These are phyloP conservation scores for Rhodosorus marinus DNA, from an alignment of 23 red algal genomes.

Conservation along the genomic window DNA sequence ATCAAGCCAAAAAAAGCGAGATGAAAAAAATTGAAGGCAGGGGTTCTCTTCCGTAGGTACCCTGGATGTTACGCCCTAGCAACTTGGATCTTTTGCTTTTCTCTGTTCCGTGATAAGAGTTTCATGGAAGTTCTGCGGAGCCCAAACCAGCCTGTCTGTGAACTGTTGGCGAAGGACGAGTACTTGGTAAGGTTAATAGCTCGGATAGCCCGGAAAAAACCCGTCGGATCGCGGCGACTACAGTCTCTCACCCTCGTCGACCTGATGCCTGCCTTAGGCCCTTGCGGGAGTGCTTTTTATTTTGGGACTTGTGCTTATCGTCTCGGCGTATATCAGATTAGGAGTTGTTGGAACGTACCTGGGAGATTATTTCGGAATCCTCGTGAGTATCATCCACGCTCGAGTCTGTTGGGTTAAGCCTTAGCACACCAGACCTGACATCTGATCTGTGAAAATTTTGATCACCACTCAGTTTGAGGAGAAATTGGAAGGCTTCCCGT, in stretches of 20 bases:
- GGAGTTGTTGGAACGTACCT: constrained; percentile 80
- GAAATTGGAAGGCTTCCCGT: constrained; percentile 70
- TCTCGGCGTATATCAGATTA: constrained; percentile 30
- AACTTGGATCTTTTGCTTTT: constrained; percentile 59
- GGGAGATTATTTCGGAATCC: constrained; percentile 94
- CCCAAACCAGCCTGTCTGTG: constrained; percentile 2
- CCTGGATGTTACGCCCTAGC: constrained; percentile 47
- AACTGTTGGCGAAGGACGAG: no score
- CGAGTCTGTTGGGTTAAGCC: no score
- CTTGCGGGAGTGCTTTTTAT: constrained; percentile 1
- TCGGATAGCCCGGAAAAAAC: no score
- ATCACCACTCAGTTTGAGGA: constrained; percentile 19
- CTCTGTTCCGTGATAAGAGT: constrained; percentile 61
- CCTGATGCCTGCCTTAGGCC: neutral
- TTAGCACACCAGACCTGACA: no score
- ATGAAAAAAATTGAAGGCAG: no score
- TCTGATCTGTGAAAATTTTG: no score
- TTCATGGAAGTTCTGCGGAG: constrained; percentile 45
- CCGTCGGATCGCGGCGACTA: no score
- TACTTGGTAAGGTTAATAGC: no score
- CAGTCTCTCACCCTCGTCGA: no score
- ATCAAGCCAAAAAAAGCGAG: no score
- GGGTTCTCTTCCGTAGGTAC: constrained; percentile 15
- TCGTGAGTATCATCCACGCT: constrained; percentile 8
- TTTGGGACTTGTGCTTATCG: constrained; percentile 34